phyloP scores from a whole-genome alignment of 176 grass and related monocot genomes.

The Chrysopogon serrulatus region DNA sequence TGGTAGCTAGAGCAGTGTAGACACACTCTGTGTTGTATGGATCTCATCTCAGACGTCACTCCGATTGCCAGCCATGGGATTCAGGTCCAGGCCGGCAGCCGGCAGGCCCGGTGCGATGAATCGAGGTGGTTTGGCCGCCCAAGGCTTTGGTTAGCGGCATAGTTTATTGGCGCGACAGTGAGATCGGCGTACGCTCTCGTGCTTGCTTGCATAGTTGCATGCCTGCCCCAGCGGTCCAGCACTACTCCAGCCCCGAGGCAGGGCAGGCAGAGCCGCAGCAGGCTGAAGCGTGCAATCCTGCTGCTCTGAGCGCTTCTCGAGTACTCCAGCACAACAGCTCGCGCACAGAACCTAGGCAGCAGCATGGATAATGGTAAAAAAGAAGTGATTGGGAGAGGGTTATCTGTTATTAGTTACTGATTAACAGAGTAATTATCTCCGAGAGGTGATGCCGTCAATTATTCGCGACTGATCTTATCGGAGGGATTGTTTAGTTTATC shows the following conservation, averaged over 20 bases:
- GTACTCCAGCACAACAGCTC: too few species aligned
- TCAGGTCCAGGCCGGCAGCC: background rate
- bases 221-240: background rate
- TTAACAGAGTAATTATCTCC: background rate
- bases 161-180: constrained; percentile 19
- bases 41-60: constrained; percentile 4
- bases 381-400: background rate
- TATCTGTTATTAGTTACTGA: background rate
- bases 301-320: background rate
- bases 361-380: background rate
- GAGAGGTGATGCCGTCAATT: background rate
- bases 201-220: background rate
- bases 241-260: too few species aligned
- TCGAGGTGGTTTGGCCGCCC: background rate
- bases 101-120: constrained; percentile 11
- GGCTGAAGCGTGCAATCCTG: background rate
- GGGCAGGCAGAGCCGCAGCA: too few species aligned
- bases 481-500: constrained; percentile 5
- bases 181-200: background rate
- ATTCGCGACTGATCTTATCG: background rate
- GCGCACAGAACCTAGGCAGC: constrained; percentile 15
- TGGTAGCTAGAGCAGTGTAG: background rate
- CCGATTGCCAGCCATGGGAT: background rate
- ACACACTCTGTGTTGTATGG: background rate
- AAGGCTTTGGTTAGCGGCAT: background rate